Percentiles rank a stretch among this genome's conserved stretches.
Evolutionary conservation across 2,329 filamentous ascomycete species (phyloP).

Genomic region (Chaetomiaceae sp.): DNA sequence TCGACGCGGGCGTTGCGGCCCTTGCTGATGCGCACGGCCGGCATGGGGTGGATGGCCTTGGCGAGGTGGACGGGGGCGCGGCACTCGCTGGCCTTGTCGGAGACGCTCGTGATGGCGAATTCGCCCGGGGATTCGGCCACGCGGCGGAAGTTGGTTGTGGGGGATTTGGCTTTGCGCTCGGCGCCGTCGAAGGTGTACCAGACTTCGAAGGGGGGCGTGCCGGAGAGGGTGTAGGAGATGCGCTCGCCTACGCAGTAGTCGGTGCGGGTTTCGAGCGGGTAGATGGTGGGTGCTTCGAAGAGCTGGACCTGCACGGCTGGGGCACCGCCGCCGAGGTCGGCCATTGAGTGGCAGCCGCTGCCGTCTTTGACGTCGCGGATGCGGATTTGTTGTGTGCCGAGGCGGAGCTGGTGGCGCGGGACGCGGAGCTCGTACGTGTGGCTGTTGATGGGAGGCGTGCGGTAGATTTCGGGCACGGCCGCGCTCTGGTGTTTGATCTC

Average conservation of each 20-base stretch:
- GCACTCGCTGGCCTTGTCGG: constrained; percentile 85
- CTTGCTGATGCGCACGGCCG: constrained; percentile 83
- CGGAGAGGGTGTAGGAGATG: constrained; percentile 85
- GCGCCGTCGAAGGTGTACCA: constrained; percentile 83
- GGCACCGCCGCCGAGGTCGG: constrained; percentile 52
- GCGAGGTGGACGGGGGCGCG: constrained; percentile 71
- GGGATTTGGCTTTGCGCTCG: constrained; percentile 71
- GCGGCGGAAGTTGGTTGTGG: constrained; percentile 81
- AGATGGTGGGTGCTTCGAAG: constrained; percentile 87
- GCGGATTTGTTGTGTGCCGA: constrained; percentile 83
- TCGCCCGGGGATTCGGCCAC: constrained; percentile 87
- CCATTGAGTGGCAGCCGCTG: constrained; percentile 77
- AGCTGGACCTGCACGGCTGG: constrained; percentile 86
- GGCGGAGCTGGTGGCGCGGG: constrained; percentile 74
- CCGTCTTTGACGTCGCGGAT: constrained; percentile 87
- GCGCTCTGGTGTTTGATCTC: constrained; percentile 89
- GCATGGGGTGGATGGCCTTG: constrained; percentile 86
- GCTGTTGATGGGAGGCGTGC: constrained; percentile 71
- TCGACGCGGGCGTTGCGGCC: constrained; percentile 77
- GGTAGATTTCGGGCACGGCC: constrained; percentile 72
- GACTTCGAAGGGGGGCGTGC: constrained; percentile 87
- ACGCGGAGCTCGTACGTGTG: constrained; percentile 76
- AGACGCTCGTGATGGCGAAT: constrained; percentile 81
- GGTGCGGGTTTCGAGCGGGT: constrained; percentile 73
- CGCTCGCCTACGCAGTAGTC: constrained; percentile 97